These are phyloP conservation scores for Plantago elongata DNA, from an alignment of 257 asterid species.

Conservation along the genomic window DNA sequence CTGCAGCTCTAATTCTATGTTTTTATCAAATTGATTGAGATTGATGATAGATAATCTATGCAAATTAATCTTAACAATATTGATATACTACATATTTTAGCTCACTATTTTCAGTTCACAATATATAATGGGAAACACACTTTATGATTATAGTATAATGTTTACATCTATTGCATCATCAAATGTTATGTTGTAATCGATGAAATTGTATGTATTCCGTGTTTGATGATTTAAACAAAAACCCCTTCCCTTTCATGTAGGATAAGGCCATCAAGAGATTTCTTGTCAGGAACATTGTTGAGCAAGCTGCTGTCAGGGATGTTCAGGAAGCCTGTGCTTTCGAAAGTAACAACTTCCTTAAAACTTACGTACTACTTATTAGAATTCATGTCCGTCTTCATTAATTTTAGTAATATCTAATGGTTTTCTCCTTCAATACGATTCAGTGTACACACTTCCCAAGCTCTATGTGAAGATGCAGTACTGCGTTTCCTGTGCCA, in stretches of 20 bases:
- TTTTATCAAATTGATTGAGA: not conserved
- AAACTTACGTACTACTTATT: not conserved
- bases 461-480: constrained; percentile 80
- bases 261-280: constrained; percentile 92
- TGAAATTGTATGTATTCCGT: not conserved
- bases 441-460: constrained; percentile 54
- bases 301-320: constrained; percentile 91
- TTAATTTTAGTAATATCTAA: not conserved
- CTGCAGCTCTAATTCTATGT: not conserved
- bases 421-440: no score
- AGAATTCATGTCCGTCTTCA: no score
- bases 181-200: not conserved
- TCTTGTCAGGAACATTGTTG: constrained; percentile 79
- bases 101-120: no score
- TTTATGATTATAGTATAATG: no score
- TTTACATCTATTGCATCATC: no score
- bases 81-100: no score
- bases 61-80: no score
- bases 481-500: constrained; percentile 79
- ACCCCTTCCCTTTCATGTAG: constrained; percentile 27
- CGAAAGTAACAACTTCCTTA: constrained; percentile 42
- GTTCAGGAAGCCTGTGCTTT: constrained; percentile 91
- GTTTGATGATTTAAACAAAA: no score
- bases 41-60: not conserved
- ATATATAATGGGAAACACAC: no score